Conservation (phyloP, 2,329 filamentous ascomycete genomes). For the Aspergillus sergii region DNA sequence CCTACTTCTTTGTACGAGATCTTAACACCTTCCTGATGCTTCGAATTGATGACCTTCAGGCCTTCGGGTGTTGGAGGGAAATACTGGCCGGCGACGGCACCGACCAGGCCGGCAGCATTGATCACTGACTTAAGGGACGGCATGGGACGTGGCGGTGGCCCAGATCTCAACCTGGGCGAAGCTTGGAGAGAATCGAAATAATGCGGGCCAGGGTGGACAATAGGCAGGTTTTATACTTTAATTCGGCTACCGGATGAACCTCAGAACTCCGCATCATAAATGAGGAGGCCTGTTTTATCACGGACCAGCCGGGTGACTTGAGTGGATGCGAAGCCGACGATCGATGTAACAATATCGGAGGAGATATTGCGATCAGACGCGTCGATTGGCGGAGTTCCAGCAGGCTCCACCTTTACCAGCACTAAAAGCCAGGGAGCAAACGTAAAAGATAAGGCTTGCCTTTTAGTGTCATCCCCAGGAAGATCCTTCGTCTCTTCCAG, state of each 20-base stretch:
- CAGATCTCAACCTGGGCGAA: not conserved
- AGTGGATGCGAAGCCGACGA: constrained; percentile 7
- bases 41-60: constrained; percentile 46
- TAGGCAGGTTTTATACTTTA: not conserved
- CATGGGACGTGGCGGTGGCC: constrained; percentile 10
- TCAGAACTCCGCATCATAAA: not conserved
- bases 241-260: not conserved
- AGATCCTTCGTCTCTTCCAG: no score
- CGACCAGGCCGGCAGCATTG: constrained; percentile 21
- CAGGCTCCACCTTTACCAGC: not conserved
- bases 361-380: not conserved
- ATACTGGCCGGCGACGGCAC: constrained; percentile 32
- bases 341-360: constrained; percentile 17
- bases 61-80: constrained; percentile 47
- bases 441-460: not conserved
- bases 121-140: constrained; percentile 13
- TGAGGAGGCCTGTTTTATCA: not conserved
- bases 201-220: not conserved
- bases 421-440: not conserved
- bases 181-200: not conserved
- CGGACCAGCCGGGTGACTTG: not conserved
- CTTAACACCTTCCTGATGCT: constrained; percentile 45
- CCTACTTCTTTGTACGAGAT: constrained; percentile 52
- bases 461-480: not conserved
- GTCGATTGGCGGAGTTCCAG: not conserved